Evolutionary conservation across 352 stramenopile species (phyloP).

Genomic region (Pythium sp.): DNA sequence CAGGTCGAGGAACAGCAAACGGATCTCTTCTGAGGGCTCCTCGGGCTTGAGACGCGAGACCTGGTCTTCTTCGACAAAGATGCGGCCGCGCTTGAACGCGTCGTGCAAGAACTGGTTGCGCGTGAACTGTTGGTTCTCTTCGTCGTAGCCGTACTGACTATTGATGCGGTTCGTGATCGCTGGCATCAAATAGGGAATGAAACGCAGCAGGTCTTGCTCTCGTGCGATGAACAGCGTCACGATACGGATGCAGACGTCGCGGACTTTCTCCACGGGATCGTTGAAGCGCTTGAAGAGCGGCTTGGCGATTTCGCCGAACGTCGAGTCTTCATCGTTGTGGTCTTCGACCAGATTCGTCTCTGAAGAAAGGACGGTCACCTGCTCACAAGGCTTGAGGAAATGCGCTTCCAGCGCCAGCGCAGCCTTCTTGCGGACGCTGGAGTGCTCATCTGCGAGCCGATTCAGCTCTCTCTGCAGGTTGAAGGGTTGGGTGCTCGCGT

Average conservation of each 20-base stretch:
- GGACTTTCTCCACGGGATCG: slow-evolving; percentile 75
- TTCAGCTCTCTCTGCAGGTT: slow-evolving; percentile 57
- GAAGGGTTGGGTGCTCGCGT: slow-evolving; percentile 19
- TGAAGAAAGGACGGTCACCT: background rate
- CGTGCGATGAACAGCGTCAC: slow-evolving; percentile 38
- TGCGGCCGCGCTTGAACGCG: slow-evolving; percentile 66
- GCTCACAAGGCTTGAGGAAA: slow-evolving; percentile 21
- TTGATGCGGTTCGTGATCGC: slow-evolving; percentile 63
- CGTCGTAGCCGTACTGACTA: slow-evolving; percentile 67
- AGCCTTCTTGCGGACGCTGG: slow-evolving; percentile 60
- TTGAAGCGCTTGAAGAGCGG: slow-evolving; percentile 83
- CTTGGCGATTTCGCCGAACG: slow-evolving; percentile 60
- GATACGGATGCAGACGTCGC: slow-evolving; percentile 64
- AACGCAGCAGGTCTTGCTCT: slow-evolving; percentile 58
- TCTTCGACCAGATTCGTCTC: background rate
- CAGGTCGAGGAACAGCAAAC: slow-evolving; percentile 54
- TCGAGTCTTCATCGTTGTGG: background rate
- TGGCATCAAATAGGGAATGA: slow-evolving; percentile 75
- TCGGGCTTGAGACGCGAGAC: slow-evolving; percentile 38
- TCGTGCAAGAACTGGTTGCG: slow-evolving; percentile 66
- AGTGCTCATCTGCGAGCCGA: slow-evolving; percentile 46
- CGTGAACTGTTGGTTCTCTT: slow-evolving; percentile 74
- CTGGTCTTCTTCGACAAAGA: slow-evolving; percentile 50
- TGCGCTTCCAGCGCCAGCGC: slow-evolving; percentile 42
- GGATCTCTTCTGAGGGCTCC: slow-evolving; percentile 79